These are phyloP conservation scores for Capsella bursapastoris DNA, from an alignment of 345 rosid species.

Conservation along the genomic window DNA sequence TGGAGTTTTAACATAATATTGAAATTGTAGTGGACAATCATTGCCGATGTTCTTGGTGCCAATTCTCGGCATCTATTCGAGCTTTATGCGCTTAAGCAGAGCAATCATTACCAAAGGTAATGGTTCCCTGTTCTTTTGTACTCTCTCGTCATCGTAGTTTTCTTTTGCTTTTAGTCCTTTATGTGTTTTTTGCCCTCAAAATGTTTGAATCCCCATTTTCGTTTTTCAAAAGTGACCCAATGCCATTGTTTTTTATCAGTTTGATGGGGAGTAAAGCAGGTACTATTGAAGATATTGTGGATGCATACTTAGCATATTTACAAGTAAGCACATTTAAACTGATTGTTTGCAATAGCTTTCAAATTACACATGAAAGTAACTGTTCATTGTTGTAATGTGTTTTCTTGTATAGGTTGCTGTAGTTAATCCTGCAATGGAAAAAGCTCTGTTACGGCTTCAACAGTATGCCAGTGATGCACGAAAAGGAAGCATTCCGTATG, in stretches of 20 bases:
- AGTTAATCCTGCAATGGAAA: constrained; percentile 95
- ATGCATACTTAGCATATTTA: constrained; percentile 86
- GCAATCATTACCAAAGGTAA: constrained; percentile 77
- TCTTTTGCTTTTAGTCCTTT: neutral
- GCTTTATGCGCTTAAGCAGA: constrained; percentile 90
- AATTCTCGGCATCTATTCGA: constrained; percentile 93
- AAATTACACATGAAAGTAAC: neutral
- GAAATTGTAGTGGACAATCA: constrained; percentile 71
- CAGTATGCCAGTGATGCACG: constrained; percentile 73
- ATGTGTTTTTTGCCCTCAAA: constrained; percentile 16
- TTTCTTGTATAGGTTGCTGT: constrained; percentile 59
- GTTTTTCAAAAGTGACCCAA: constrained; percentile 5
- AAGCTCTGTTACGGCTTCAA: constrained; percentile 65
- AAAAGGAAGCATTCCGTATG: constrained; percentile 65
- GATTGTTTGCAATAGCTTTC: constrained; percentile 26
- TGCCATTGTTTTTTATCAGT: constrained; percentile 51
- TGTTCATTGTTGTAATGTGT: neutral
- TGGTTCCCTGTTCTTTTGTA: constrained; percentile 24
- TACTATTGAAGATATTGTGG: constrained; percentile 84
- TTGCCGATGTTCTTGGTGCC: constrained; percentile 89
- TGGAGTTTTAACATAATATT: constrained; percentile 36
- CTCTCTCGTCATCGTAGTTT: neutral
- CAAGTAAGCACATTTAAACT: constrained; percentile 59
- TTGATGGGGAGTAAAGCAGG: constrained; percentile 66
- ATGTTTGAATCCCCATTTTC: neutral